A percentile compares a stretch with the other conserved stretches of the same genome.
Conservation (phyloP, 2,329 filamentous ascomycete genomes). For the Ophiosphaerella korrae region DNA sequence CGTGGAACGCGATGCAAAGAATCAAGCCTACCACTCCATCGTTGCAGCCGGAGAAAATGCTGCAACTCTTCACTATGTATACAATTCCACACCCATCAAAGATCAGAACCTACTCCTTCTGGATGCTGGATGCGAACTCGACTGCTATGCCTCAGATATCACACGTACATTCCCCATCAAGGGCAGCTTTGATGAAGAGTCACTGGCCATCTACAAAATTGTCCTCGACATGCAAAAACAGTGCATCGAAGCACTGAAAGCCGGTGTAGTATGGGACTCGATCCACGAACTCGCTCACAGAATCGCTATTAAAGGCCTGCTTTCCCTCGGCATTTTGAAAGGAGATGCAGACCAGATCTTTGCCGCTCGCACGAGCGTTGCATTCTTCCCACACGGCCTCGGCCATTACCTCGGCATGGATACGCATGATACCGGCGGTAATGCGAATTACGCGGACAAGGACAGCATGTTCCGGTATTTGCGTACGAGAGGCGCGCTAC, state of each 20-base stretch:
- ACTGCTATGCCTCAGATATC: slow-evolving; percentile 63
- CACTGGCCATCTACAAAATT: slow-evolving; percentile 70
- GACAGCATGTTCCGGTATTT: slow-evolving; percentile 89
- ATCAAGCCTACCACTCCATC: slow-evolving; percentile 88
- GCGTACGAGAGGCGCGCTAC: slow-evolving; percentile 74
- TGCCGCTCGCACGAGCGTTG: slow-evolving; percentile 51
- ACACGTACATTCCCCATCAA: slow-evolving; percentile 86
- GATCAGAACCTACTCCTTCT: slow-evolving; percentile 80
- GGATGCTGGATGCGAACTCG: slow-evolving; percentile 72
- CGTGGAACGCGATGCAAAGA: slow-evolving; percentile 73
- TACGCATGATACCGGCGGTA: slow-evolving; percentile 57
- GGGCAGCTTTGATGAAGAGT: slow-evolving; percentile 56
- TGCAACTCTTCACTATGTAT: slow-evolving; percentile 85
- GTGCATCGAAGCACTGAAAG: slow-evolving; percentile 73
- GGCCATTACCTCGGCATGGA: slow-evolving; percentile 60
- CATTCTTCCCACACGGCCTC: slow-evolving; percentile 58
- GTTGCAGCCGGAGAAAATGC: slow-evolving; percentile 80
- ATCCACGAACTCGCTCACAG: slow-evolving; percentile 80
- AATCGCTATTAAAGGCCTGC: slow-evolving; percentile 79
- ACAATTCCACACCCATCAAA: slow-evolving; percentile 46
- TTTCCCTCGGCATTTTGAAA: slow-evolving; percentile 75
- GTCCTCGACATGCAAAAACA: slow-evolving; percentile 87
- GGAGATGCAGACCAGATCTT: slow-evolving; percentile 58
- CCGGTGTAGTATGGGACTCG: slow-evolving; percentile 78
- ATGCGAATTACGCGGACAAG: slow-evolving; percentile 64